Conservation (phyloP, 2,329 filamentous ascomycete genomes). For the Colletotrichum sp. region DNA sequence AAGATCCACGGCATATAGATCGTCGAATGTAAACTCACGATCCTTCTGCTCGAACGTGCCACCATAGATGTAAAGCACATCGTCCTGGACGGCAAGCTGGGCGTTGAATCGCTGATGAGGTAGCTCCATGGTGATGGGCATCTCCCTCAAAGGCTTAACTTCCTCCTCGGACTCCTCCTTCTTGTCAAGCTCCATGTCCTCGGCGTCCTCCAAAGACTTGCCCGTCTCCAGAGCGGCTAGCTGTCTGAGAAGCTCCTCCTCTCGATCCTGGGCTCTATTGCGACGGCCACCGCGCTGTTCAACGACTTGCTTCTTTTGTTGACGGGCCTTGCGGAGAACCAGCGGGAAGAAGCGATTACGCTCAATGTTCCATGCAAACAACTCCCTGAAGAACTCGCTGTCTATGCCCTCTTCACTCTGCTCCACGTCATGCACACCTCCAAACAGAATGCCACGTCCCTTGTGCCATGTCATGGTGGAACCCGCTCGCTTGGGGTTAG, state of each 20-base stretch:
- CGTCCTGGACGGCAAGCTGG: slow-evolving; percentile 87
- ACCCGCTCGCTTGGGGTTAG: slow-evolving; percentile 82
- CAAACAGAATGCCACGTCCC: slow-evolving; percentile 90
- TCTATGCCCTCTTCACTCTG: slow-evolving; percentile 94
- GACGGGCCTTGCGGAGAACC: slow-evolving; percentile 74
- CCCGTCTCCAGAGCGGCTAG: slow-evolving; percentile 85
- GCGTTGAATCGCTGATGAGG: slow-evolving; percentile 93
- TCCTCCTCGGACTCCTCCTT: slow-evolving; percentile 58
- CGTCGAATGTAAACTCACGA: slow-evolving; percentile 93
- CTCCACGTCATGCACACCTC: slow-evolving; percentile 92
- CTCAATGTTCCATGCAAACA: slow-evolving; percentile 95
- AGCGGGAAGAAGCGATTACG: slow-evolving; percentile 94
- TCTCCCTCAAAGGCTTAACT: slow-evolving; percentile 63
- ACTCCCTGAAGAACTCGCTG: slow-evolving; percentile 92
- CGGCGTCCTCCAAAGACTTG: slow-evolving; percentile 60
- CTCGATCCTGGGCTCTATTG: slow-evolving; percentile 84
- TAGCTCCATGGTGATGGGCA: slow-evolving; percentile 77
- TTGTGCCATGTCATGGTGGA: slow-evolving; percentile 95
- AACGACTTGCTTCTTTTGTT: slow-evolving; percentile 65
- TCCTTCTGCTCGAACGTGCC: slow-evolving; percentile 96
- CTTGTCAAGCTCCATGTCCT: slow-evolving; percentile 54
- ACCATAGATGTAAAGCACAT: slow-evolving; percentile 91
- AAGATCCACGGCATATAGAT: slow-evolving; percentile 92
- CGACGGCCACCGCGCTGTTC: slow-evolving; percentile 66
- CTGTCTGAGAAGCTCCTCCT: slow-evolving; percentile 88